Percentiles rank a stretch among this genome's conserved stretches.
Evolutionary conservation across 495 filamentous ascomycete genomes (phyloP).

Genomic region (Staphylotrichum tortipilum): DNA sequence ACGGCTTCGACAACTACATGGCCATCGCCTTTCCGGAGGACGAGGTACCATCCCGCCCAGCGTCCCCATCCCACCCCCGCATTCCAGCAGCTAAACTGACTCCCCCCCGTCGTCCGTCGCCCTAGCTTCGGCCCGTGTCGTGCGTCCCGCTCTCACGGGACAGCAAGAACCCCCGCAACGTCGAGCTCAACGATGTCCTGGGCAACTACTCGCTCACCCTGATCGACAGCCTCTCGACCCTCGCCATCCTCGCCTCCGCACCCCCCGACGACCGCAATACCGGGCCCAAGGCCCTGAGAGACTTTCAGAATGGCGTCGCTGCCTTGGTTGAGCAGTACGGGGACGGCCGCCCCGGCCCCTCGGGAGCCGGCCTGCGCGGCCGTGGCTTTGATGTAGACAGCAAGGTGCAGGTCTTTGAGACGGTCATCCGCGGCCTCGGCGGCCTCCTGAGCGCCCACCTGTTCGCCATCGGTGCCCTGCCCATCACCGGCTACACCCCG

Average conservation of each 20-base stretch:
- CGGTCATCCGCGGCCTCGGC: constrained; percentile 87
- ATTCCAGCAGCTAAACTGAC: constrained; percentile 2
- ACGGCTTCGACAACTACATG: constrained; percentile 95
- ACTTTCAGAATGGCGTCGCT: constrained; percentile 75
- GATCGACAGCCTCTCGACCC: constrained; percentile 86
- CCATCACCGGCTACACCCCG: constrained; percentile 68
- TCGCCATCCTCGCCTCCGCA: constrained; percentile 79
- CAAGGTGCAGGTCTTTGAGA: constrained; percentile 97
- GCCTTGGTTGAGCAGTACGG: constrained; percentile 80
- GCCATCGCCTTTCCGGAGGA: constrained; percentile 91
- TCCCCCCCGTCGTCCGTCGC: too few relatives aligned
- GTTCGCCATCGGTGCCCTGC: constrained; percentile 81
- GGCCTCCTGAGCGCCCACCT: constrained; percentile 87
- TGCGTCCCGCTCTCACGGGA: constrained; percentile 80
- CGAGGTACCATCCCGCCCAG: constrained; percentile 45
- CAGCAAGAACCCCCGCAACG: constrained; percentile 64
- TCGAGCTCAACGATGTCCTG: constrained; percentile 89
- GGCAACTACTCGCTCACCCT: constrained; percentile 95
- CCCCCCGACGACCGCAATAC: constrained; percentile 40
- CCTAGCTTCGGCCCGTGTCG: constrained; percentile 68
- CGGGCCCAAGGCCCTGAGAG: constrained; percentile 52
- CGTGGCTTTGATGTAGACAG: constrained; percentile 91
- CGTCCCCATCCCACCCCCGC: constrained; percentile 7
- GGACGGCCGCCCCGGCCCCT: constrained; percentile 62
- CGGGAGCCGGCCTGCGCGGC: constrained; percentile 61